phyloP scores from a whole-genome alignment of 2,329 filamentous ascomycete genomes.

The Bipolaris bicolor region DNA sequence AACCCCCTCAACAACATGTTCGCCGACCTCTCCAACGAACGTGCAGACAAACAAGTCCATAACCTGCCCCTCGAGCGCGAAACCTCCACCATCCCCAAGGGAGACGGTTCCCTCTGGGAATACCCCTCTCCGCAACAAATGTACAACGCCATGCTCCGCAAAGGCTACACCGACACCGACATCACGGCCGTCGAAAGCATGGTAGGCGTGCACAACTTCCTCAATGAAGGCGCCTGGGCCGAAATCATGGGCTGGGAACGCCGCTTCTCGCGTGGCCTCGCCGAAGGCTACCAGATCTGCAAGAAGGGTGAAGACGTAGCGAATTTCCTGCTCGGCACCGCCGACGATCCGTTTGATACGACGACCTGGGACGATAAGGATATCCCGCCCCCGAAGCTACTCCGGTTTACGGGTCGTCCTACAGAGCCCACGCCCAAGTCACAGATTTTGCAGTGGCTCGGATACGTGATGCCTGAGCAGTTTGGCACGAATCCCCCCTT shows the following conservation, averaged over 20 bases:
- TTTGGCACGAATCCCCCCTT: slow-evolving; percentile 87
- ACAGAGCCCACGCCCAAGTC: slow-evolving; percentile 92
- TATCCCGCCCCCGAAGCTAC: slow-evolving; percentile 68
- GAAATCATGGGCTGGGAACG: slow-evolving; percentile 96
- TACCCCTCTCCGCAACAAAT: slow-evolving; percentile 99
- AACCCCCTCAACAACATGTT: slow-evolving; percentile 97
- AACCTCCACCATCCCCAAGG: slow-evolving; percentile 87
- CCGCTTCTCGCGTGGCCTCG: slow-evolving; percentile 77
- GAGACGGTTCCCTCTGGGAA: slow-evolving; percentile 83
- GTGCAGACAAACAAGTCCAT: slow-evolving; percentile 73
- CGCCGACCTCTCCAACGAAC: slow-evolving; percentile 78
- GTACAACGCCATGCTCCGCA: slow-evolving; percentile 97
- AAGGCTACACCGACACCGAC: slow-evolving; percentile 94
- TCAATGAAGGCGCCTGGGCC: slow-evolving; percentile 96
- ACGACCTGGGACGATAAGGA: slow-evolving; percentile 45
- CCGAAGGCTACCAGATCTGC: slow-evolving; percentile 75
- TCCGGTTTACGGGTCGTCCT: slow-evolving; percentile 88
- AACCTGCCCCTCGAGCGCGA: slow-evolving; percentile 81
- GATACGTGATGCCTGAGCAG: slow-evolving; percentile 76
- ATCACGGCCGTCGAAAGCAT: slow-evolving; percentile 92
- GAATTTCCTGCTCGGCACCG: slow-evolving; percentile 57
- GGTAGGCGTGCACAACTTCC: slow-evolving; percentile 97
- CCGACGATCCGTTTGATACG: slow-evolving; percentile 42
- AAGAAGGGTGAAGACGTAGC: slow-evolving; percentile 73
- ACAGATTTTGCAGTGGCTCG: slow-evolving; percentile 79